Conservation (phyloP, 179 eudicot genomes). For the Amaranthus tricolor region DNA sequence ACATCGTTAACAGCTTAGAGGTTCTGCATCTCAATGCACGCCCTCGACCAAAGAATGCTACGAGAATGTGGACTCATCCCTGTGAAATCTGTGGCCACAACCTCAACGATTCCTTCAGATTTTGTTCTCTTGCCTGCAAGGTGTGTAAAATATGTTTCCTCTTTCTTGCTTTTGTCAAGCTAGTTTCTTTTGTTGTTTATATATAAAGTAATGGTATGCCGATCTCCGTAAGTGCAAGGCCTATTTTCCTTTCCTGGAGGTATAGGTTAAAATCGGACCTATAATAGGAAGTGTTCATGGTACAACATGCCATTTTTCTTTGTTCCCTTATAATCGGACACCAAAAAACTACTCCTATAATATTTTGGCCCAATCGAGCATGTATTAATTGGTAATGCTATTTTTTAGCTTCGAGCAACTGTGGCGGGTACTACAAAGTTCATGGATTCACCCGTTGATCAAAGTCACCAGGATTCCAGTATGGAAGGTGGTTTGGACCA, state of each 20-base stretch:
- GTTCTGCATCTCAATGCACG: neutral
- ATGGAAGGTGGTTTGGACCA: constrained; percentile 10
- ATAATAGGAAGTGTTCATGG: too few relatives aligned
- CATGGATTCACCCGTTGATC: constrained; percentile 12
- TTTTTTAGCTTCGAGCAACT: constrained; percentile 14
- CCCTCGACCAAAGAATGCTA: neutral
- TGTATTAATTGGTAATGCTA: neutral
- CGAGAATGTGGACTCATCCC: neutral
- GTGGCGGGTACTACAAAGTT: constrained; percentile 7
- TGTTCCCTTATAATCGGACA: too few relatives aligned
- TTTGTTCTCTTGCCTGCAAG: constrained; percentile 11
- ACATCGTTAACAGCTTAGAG: neutral
- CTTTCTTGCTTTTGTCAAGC: neutral
- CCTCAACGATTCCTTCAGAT: constrained; percentile 10
- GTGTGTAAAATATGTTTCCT: neutral
- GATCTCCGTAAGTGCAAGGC: too few relatives aligned
- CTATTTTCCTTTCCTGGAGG: too few relatives aligned
- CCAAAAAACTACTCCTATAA: too few relatives aligned
- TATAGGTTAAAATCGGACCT: too few relatives aligned
- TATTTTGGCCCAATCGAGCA: too few relatives aligned
- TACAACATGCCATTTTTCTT: too few relatives aligned
- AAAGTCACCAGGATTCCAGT: constrained; percentile 5
- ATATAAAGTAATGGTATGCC: too few relatives aligned
- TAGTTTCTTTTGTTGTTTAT: too few relatives aligned
- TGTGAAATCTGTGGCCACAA: neutral